phyloP scores from a whole-genome alignment of 2,329 filamentous ascomycete genomes.

The Botrytis paeoniae region DNA sequence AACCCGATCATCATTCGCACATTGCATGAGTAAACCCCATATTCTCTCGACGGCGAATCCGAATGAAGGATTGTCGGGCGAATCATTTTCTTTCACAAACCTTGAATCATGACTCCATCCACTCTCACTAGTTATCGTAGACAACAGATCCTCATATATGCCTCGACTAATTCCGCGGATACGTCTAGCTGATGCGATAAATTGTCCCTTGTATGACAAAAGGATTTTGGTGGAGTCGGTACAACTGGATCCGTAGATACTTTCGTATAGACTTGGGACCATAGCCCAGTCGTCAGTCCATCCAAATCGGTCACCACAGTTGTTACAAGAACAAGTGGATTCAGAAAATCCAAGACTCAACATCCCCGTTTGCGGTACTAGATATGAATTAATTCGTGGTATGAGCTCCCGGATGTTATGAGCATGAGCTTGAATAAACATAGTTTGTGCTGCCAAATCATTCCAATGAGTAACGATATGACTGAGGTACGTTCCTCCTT shows the following conservation, averaged over 20 bases:
- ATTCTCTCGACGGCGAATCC: constrained; percentile 34
- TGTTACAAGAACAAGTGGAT: constrained; percentile 40
- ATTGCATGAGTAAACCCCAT: constrained; percentile 35
- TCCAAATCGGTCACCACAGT: constrained; percentile 42
- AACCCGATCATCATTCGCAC: constrained; percentile 59
- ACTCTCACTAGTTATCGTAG: constrained; percentile 28
- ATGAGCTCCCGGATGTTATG: constrained; percentile 43
- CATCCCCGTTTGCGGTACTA: constrained; percentile 44
- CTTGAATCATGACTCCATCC: constrained; percentile 29
- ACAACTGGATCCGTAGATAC: constrained; percentile 32
- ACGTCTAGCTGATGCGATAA: constrained; percentile 45
- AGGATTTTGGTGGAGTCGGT: constrained; percentile 34
- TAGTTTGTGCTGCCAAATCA: constrained; percentile 44
- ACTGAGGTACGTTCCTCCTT: constrained; percentile 47
- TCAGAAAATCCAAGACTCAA: constrained; percentile 43
- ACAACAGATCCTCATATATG: constrained; percentile 28
- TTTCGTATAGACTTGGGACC: constrained; percentile 39
- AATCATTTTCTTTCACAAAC: constrained; percentile 21
- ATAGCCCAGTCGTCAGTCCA: constrained; percentile 41
- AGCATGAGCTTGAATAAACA: constrained; percentile 48
- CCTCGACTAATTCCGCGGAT: constrained; percentile 39
- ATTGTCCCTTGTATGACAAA: constrained; percentile 48
- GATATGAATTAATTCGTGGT: constrained; percentile 42
- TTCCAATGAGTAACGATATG: constrained; percentile 47
- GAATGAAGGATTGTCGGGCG: constrained; percentile 32